Conservation (phyloP, 2,329 filamentous ascomycete genomes). For the Monosporascus ibericus region DNA sequence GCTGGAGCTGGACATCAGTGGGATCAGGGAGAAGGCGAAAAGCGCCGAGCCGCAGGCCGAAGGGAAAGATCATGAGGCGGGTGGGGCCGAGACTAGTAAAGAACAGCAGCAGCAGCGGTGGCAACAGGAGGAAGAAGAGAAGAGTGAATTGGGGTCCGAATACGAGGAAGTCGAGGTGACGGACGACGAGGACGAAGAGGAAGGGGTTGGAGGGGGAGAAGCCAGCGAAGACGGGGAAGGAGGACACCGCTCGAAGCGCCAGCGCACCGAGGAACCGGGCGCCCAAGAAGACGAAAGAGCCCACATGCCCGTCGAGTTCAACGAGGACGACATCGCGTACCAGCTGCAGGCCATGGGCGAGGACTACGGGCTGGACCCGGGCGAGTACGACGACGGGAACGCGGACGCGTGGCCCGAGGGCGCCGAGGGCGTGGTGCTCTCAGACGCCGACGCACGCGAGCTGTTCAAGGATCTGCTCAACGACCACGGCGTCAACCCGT, state of each 20-base stretch:
- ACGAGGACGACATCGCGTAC: slow-evolving; percentile 89
- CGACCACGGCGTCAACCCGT: slow-evolving; percentile 78
- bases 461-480: slow-evolving; percentile 83
- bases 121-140: slow-evolving; percentile 25
- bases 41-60: slow-evolving; percentile 8
- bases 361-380: slow-evolving; percentile 72
- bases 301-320: slow-evolving; percentile 65
- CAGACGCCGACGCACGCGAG: slow-evolving; percentile 67
- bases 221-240: slow-evolving; percentile 41
- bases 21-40: slow-evolving; percentile 46
- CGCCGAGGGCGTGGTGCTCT: slow-evolving; percentile 62
- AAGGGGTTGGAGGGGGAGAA: slow-evolving; percentile 50
- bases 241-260: slow-evolving; percentile 42
- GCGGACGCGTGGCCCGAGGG: slow-evolving; percentile 62
- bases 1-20: slow-evolving; percentile 64
- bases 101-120: slow-evolving; percentile 40
- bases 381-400: slow-evolving; percentile 65
- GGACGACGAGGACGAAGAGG: slow-evolving; percentile 45
- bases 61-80: slow-evolving; percentile 26
- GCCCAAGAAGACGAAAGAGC: slow-evolving; percentile 17
- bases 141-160: slow-evolving; percentile 57
- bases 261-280: slow-evolving; percentile 34
- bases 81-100: slow-evolving; percentile 36
- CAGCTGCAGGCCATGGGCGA: slow-evolving; percentile 86
- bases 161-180: slow-evolving; percentile 73